Base-by-base conservation (phyloP, 371 early-diverging fungal genomes). In the Saksenaea vasiformis region DNA sequence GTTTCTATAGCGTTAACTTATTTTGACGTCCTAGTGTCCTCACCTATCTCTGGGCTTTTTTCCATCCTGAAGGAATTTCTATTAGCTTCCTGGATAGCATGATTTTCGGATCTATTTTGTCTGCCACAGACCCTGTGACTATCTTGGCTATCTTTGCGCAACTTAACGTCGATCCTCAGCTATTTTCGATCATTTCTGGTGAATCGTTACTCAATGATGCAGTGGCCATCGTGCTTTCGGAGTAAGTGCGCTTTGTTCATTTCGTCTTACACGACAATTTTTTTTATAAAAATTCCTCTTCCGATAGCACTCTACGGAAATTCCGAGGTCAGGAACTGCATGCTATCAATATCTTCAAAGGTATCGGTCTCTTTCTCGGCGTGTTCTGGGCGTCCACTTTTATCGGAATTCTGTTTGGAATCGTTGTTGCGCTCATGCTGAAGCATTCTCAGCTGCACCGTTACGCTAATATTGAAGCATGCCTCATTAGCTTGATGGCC, bases 121-220 rank as follows among this genome's bases (percentile, higher is more conserved):
- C 95, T 4, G 95, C 98, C 4, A 98, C 98, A 5, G 98, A 98
- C 74, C 95, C 98, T 2, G 98, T 98, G 27, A 95, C 98, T 0
- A 91, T 98, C 14, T 79, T 98, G 51, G 91, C 97, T 13, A 92
- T 97, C 38, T 96, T 98, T 70, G 87, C 92, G 56, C 95, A 95
- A 66, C 80, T 94, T 39, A 85, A 88, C 55, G 97, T 98, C 26
- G 98, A 98, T 61, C 94, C 94, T 3, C 90, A 92, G 67, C 76
- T 98, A 39, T 96, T 93, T 73, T 89, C 95, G 1, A 91, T 96
- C 61, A 95, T 98, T 56, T 95, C 96, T 68, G 98, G 98, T 14
- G 98, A 98, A 70, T 91, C 90, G 9, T 84, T 95, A 47, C 79
- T 98, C 53, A 98, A 98, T 68, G 97, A 98, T 71, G 95, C 97